Base-by-base conservation (phyloP, 305 asterid genomes). In the Lippia alba region DNA sequence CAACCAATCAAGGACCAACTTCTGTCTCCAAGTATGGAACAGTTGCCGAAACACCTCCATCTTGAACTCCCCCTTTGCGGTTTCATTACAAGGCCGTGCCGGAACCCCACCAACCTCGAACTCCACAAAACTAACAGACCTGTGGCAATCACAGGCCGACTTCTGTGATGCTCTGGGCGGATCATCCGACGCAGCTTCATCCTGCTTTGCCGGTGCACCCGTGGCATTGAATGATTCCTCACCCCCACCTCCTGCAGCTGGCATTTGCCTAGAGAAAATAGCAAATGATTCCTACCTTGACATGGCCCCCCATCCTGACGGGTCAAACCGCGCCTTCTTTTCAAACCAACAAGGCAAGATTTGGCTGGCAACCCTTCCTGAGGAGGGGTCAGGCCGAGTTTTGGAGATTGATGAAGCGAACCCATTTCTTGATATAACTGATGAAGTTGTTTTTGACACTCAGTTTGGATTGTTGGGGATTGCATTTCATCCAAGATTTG, bases 291-390 rank as follows among this genome's bases (percentile, higher is more conserved):
- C 92, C 15, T 93, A 89, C 76, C 87, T 93, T 0, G 80, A 85
- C 78, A 86, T 91, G 97, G 96, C 61, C 53, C 69, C 85, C 60
- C 98, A 93, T 72, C 96, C 98, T 3, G 94, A 93, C 72, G 97
- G 97, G 66, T 93, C 96, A 9, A 76, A 67, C 74, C 92, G 92
- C 0, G 98, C 92, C 24, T 89, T 93, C 69, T 89, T 93, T 80
- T 78, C 97, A 0, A 89, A 83, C 79, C 98, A 93, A 79, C 81
- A 82, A 18, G 96, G 98, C 9, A 83, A 79, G 80, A 87, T 89
- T 70, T 93, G 90, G 92, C 49, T 93, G 77, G 97, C 90, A 0
- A 87, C 87, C 1, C 74, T 93, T 64, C 98, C 98, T 15, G 50
- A 77, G 11, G 74, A 77, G 58, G 97, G 86, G 5, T 87, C 96